Percentiles rank a stretch among this genome's conserved stretches.
These are phyloP conservation scores for Stagonosporopsis vannaccii DNA, from an alignment of 2,329 filamentous ascomycete genomes.

Conservation along the genomic window DNA sequence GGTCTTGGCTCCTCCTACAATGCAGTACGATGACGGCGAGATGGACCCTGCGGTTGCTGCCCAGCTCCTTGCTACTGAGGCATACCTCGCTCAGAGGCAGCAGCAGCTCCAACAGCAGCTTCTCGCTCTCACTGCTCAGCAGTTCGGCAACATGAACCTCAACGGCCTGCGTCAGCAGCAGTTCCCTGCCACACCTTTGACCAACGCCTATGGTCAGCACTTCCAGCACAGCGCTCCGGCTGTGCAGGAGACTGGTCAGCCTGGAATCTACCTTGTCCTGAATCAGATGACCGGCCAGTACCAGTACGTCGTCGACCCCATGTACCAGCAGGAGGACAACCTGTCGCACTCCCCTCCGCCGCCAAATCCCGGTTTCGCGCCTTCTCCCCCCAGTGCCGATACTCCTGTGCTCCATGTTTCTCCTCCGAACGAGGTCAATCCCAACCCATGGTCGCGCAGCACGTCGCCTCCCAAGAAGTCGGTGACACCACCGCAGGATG, in stretches of 20 bases:
- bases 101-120: constrained; percentile 94
- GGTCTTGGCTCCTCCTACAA: constrained; percentile 81
- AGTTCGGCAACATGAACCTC: constrained; percentile 68
- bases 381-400: constrained; percentile 49
- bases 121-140: constrained; percentile 72
- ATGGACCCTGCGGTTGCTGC: constrained; percentile 89
- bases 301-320: constrained; percentile 78
- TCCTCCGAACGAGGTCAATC: constrained; percentile 70
- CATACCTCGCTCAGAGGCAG: constrained; percentile 93
- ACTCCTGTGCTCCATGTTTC: constrained; percentile 77
- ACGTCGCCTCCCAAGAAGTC: constrained; percentile 68
- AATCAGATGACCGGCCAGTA: constrained; percentile 87
- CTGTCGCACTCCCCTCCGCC: constrained; percentile 59
- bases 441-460: constrained; percentile 65
- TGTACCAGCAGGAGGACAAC: constrained; percentile 56
- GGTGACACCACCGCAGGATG: constrained; percentile 73
- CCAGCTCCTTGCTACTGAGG: constrained; percentile 87
- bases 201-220: constrained; percentile 70
- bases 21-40: constrained; percentile 73
- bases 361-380: constrained; percentile 48
- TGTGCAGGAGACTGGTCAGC: constrained; percentile 71
- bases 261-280: constrained; percentile 82
- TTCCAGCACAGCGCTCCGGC: constrained; percentile 70
- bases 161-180: constrained; percentile 59
- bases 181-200: constrained; percentile 60